These are phyloP conservation scores for Coccomyxa sp. DNA, from an alignment of 139 green algal genomes.

Conservation along the genomic window DNA sequence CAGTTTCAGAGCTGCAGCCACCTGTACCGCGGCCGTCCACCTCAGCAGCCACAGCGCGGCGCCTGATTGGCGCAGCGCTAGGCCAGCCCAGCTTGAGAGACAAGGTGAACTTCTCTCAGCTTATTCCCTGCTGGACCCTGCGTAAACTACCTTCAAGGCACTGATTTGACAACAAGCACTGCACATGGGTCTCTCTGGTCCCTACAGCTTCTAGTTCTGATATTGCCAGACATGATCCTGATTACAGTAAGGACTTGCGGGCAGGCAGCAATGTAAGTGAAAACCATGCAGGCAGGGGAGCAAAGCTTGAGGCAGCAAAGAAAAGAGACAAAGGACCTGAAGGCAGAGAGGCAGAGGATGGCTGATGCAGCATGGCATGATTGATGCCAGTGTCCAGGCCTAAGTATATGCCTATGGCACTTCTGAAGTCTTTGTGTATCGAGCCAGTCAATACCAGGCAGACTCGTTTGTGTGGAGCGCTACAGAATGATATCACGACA, in stretches of 20 bases:
- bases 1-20: neutral
- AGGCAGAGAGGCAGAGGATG: neutral
- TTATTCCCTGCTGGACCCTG: too few species aligned
- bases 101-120: neutral
- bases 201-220: neutral
- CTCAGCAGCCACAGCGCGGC: neutral
- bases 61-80: slow-evolving; percentile 3
- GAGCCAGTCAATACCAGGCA: too few species aligned
- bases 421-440: too few species aligned
- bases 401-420: too few species aligned
- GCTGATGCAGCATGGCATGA: neutral
- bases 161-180: neutral
- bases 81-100: neutral
- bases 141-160: too few species aligned
- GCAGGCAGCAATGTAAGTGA: neutral
- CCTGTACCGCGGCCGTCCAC: neutral
- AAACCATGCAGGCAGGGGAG: neutral
- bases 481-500: too few species aligned
- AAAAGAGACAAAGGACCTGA: neutral
- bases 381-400: too few species aligned
- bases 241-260: neutral
- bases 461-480: too few species aligned
- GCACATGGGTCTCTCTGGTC: neutral
- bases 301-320: neutral
- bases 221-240: neutral